A percentile compares a stretch with the other conserved stretches of the same genome.
phyloP scores from a whole-genome alignment of 441 rosid species.

The Mallotus repandus region DNA sequence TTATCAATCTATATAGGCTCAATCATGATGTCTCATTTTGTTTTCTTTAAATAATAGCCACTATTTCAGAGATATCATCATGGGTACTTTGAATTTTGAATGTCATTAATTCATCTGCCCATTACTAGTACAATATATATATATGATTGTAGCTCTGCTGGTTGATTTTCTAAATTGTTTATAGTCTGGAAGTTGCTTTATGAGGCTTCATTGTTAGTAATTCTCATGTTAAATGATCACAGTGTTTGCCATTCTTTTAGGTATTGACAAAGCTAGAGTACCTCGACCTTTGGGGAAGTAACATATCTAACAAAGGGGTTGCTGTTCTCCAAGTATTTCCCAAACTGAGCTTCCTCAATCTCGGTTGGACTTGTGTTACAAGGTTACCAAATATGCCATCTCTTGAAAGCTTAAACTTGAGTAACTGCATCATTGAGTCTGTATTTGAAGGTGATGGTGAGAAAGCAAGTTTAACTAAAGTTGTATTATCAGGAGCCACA shows the following conservation, averaged over 20 bases:
- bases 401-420: conserved; percentile 78
- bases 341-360: conserved; percentile 66
- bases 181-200: background rate
- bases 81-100: background rate
- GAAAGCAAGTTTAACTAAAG: conserved; percentile 55
- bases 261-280: conserved; percentile 65
- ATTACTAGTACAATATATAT: background rate
- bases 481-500: conserved; percentile 63
- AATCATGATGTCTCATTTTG: background rate
- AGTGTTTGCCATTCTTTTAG: conserved; percentile 36
- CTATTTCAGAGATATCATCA: background rate
- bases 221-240: background rate
- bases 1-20: background rate
- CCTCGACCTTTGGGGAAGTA: conserved; percentile 94
- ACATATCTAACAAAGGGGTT: conserved; percentile 62
- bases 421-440: conserved; percentile 63
- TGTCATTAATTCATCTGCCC: background rate
- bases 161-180: background rate
- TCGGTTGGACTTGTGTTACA: conserved; percentile 79
- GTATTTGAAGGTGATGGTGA: conserved; percentile 36
- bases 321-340: conserved; percentile 49
- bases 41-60: background rate
- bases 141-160: background rate
- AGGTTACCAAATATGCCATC: conserved; percentile 56
- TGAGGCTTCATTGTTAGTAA: conserved; percentile 3